Evolutionary conservation across 78 protist genomes (phyloP), one percentile per base, ranked within the genome.

Genomic region (Thecamonas trahens): DNA sequence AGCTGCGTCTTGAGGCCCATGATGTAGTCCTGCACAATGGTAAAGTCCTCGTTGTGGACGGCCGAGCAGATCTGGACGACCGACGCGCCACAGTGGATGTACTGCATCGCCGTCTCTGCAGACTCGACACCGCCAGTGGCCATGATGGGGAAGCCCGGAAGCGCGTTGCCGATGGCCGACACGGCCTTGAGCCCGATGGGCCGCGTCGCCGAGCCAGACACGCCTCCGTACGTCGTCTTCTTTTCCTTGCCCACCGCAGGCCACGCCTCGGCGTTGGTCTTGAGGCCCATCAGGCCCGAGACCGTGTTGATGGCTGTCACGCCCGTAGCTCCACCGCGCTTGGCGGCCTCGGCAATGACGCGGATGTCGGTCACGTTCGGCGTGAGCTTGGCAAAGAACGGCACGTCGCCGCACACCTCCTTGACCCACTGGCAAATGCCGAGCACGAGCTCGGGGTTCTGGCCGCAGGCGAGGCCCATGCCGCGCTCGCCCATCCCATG

Each of bases 401-500:
- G 98, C 13, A 91, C 60, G 44, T 26, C 68, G 26, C 59, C 63
- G 17, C 88, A 88, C n/a, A n/a, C n/a, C 7, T 67, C 85, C 28
- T 61, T 47, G 8, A 92, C 92, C 95, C 94, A 95, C 67, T 71
- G 32, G 67, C 94, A 76, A 34, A 92, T 89, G 60, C 82, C 61
- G 31, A 72, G 61, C 8, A 95, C 97, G 37, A 89, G 40, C 35
- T 89, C 87, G 38, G 93, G 87, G n/a, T 82, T 71, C 65, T 85
- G 94, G 42, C 98, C 98, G 40, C 93, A 85, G 3, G 96, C 96
- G 18, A 91, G 67, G 70, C 95, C 98, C 95, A 94, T 88, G 38
- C 91, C 95, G 29, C 70, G 73, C 79, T 89, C 94, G 34, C 88
- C 88, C 91, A 88, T 83, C 64, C 96, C 98, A 62, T 95, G 95